Conservation (phyloP, 2,329 filamentous ascomycete species). For the Pyrenochaeta sp. region DNA sequence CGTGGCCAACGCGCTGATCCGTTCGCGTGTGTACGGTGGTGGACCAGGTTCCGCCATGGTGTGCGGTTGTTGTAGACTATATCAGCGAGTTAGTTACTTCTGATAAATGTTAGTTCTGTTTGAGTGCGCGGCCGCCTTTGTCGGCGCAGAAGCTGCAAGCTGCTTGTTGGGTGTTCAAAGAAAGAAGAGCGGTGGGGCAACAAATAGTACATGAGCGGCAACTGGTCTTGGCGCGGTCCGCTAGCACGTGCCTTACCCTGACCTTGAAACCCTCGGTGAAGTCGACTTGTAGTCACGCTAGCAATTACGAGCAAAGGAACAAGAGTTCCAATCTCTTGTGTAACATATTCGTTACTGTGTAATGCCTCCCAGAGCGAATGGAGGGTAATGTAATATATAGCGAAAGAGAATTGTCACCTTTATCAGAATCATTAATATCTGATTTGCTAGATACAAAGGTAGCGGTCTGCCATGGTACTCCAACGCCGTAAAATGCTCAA, state of each 20-base stretch:
- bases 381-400: background rate
- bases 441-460: background rate
- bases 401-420: background rate
- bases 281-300: too few species aligned
- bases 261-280: background rate
- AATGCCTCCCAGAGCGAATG: background rate
- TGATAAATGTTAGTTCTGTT: conserved; percentile 12
- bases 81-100: conserved; percentile 10
- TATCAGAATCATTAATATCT: background rate
- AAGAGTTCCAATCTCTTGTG: too few species aligned
- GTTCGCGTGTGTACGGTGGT: conserved; percentile 36
- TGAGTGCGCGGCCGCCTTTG: background rate
- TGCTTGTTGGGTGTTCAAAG: conserved; percentile 1
- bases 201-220: conserved; percentile 11
- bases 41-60: conserved; percentile 34
- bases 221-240: background rate
- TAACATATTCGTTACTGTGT: background rate
- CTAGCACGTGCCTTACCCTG: background rate
- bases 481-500: conserved; percentile 12
- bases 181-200: conserved; percentile 14
- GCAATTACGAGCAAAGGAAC: too few species aligned
- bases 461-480: background rate
- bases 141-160: background rate
- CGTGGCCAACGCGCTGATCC: conserved; percentile 34
- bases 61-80: conserved; percentile 4